phyloP scores from a whole-genome alignment of 768 basidiomycete genomes.

The Epithele typhae region DNA sequence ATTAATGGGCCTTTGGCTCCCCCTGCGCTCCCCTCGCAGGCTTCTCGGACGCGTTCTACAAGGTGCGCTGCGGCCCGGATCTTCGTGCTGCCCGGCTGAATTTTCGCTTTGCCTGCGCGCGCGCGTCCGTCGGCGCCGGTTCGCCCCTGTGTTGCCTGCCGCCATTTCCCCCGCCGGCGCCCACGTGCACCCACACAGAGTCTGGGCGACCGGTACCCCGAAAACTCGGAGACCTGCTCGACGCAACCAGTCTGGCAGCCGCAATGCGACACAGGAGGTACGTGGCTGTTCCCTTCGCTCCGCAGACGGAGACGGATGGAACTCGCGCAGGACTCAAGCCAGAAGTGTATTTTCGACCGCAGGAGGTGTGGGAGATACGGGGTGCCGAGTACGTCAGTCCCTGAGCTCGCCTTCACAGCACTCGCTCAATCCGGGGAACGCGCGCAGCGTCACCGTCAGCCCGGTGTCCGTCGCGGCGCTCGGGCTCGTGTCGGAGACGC shows the following conservation, averaged over 20 bases:
- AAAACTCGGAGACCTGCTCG: conserved; percentile 52
- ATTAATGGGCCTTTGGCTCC: conserved; percentile 10
- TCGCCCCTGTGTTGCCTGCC: background rate
- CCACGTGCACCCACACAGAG: conserved; percentile 32
- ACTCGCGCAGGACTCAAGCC: conserved; percentile 49
- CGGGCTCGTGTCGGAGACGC: conserved; percentile 47
- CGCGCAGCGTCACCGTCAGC: conserved; percentile 68
- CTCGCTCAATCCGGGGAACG: background rate
- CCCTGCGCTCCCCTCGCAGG: no score
- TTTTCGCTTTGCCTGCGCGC: background rate
- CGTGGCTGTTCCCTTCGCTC: conserved; percentile 13
- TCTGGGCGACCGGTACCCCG: conserved; percentile 63
- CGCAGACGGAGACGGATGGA: background rate
- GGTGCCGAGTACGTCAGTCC: conserved; percentile 52
- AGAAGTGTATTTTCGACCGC: conserved; percentile 65
- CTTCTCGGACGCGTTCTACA: conserved; percentile 83
- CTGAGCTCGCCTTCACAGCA: conserved; percentile 23
- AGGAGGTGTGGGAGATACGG: conserved; percentile 87
- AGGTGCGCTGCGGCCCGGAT: conserved; percentile 34
- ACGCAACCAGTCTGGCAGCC: conserved; percentile 44
- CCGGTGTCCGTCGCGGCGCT: conserved; percentile 81
- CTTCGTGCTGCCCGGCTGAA: background rate
- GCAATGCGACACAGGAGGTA: conserved; percentile 62
- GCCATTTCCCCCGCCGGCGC: no score
- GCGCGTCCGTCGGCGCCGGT: background rate